phyloP scores from a whole-genome alignment of 495 filamentous ascomycete species.

The Aspergillus cavernicola region DNA sequence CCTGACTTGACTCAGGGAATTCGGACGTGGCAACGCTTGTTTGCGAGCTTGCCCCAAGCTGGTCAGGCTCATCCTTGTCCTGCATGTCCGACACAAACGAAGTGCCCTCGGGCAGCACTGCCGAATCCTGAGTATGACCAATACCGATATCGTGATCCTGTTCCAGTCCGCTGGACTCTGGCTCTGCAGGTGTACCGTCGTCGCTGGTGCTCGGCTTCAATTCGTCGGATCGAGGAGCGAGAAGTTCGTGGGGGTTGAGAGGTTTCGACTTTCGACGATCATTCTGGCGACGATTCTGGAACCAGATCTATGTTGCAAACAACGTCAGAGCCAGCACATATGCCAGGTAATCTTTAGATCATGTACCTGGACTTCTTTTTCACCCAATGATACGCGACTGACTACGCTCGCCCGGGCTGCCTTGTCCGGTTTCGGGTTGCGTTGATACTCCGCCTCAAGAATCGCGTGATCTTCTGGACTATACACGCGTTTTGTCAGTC shows the following conservation, averaged over 20 bases:
- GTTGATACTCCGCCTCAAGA: constrained; percentile 82
- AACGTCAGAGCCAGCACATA: constrained; percentile 15
- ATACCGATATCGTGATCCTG: constrained; percentile 22
- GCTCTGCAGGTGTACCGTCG: constrained; percentile 35
- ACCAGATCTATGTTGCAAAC: constrained; percentile 77
- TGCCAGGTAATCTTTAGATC: constrained; percentile 1
- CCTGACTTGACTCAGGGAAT: constrained; percentile 27
- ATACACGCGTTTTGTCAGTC: constrained; percentile 13
- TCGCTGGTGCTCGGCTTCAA: constrained; percentile 53
- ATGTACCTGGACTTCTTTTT: constrained; percentile 96
- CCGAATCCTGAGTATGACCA: constrained; percentile 14
- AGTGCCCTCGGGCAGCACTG: constrained; percentile 27
- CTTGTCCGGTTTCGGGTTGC: constrained; percentile 91
- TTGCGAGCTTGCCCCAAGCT: constrained; percentile 31
- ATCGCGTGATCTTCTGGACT: constrained; percentile 87
- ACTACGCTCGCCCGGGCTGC: constrained; percentile 78
- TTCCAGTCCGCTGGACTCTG: constrained; percentile 33
- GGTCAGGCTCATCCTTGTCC: constrained; percentile 27
- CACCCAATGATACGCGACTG: constrained; percentile 79
- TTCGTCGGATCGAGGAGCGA: constrained; percentile 53
- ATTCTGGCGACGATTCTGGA: constrained; percentile 95
- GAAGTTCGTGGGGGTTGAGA: constrained; percentile 75
- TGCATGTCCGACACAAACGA: constrained; percentile 33
- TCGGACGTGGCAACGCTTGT: constrained; percentile 37
- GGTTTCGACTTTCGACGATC: constrained; percentile 87